phyloP scores from a whole-genome alignment of 495 filamentous ascomycete species.

The Zalerion maritima region DNA sequence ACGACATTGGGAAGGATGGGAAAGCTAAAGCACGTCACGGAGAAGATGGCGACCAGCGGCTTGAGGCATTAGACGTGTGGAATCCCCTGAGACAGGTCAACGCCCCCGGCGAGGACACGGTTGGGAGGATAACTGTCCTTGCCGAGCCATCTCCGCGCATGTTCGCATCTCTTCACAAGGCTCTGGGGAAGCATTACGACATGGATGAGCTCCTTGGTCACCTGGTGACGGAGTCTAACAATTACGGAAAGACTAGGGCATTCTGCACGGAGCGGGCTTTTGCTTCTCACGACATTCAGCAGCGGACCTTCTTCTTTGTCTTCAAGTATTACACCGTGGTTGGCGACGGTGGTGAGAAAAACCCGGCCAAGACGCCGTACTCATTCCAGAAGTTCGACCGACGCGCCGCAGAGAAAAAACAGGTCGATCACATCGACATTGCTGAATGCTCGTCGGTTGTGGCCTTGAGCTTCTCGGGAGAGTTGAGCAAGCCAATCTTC shows the following conservation, averaged over 20 bases:
- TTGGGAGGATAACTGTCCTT: constrained; percentile 38
- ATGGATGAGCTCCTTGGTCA: constrained; percentile 35
- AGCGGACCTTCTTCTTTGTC: constrained; percentile 36
- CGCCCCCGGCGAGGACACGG: constrained; percentile 16
- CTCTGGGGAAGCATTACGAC: constrained; percentile 32
- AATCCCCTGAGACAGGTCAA: constrained; percentile 20
- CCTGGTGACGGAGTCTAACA: constrained; percentile 20
- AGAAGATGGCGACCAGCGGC: constrained; percentile 11
- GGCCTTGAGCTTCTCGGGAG: constrained; percentile 30
- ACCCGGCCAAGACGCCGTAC: constrained; percentile 24
- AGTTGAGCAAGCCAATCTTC: constrained; percentile 17
- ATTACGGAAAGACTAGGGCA: constrained; percentile 20
- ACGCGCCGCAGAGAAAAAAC: constrained; percentile 21
- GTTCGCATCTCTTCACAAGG: constrained; percentile 34
- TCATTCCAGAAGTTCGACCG: constrained; percentile 32
- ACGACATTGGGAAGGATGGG: constrained; percentile 32
- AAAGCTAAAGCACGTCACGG: constrained; percentile 14
- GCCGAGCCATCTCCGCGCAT: constrained; percentile 37
- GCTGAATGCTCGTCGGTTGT: constrained; percentile 34
- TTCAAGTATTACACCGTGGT: constrained; percentile 43
- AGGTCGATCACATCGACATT: constrained; percentile 30
- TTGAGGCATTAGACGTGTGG: constrained; percentile 25
- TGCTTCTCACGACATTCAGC: constrained; percentile 17
- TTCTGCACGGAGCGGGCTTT: constrained; percentile 25
- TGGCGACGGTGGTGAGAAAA: constrained; percentile 22